Evolutionary conservation across 805 yeast species (phyloP).

Genomic region (Lipomyces kockii): DNA sequence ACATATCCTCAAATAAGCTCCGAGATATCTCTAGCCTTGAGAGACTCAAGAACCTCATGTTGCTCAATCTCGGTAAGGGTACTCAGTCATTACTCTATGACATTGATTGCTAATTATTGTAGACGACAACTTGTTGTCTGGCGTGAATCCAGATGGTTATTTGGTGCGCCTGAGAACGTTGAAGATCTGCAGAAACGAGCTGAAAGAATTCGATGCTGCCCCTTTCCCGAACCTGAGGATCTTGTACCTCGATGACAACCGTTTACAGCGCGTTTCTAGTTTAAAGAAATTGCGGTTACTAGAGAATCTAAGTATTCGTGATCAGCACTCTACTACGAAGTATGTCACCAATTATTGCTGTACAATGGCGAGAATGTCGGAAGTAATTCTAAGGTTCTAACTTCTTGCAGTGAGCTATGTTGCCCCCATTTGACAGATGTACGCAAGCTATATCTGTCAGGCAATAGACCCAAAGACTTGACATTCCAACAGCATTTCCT

Average conservation of each 20-base stretch:
- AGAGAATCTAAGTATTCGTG: conserved; percentile 48
- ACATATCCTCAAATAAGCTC: conserved; percentile 39
- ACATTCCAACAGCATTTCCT: conserved; percentile 40
- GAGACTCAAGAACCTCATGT: conserved; percentile 44
- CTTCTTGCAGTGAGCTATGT: conserved; percentile 8
- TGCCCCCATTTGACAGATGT: conserved; percentile 42
- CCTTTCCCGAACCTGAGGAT: conserved; percentile 38
- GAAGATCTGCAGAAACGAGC: conserved; percentile 50
- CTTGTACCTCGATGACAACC: conserved; percentile 38
- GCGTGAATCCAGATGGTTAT: conserved; percentile 32
- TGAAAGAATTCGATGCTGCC: conserved; percentile 24
- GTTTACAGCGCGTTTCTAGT: conserved; percentile 43
- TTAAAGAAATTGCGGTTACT: conserved; percentile 46
- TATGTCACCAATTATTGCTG: neutral
- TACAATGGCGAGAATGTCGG: neutral
- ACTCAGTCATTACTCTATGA: too few species aligned
- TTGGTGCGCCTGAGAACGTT: conserved; percentile 49
- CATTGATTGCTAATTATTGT: neutral
- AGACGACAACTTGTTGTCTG: conserved; percentile 38
- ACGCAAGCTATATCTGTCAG: conserved; percentile 50
- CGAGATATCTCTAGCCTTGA: conserved; percentile 40
- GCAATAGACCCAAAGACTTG: conserved; percentile 39
- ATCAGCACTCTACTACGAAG: conserved; percentile 26
- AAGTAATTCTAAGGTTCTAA: neutral
- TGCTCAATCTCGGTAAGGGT: conserved; percentile 48